Base-by-base conservation (phyloP, 768 basidiomycete genomes). In the Cystobasidium tubakii region DNA sequence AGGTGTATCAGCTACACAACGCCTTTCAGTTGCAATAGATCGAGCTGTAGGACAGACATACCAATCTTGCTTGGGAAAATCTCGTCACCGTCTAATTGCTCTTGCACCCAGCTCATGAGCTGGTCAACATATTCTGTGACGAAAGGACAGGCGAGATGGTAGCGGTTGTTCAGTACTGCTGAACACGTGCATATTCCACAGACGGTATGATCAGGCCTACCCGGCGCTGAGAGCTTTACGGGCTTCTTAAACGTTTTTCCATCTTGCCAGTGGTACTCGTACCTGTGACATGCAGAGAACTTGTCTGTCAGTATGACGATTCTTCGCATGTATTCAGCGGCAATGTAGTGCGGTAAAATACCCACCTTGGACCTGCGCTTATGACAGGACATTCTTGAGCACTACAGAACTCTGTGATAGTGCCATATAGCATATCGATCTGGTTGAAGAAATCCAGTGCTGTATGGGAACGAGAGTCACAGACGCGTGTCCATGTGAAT, bases 381-480 rank as follows among this genome's bases (percentile, higher is more conserved):
- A 95, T 95, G 76, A 94, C 88, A n/a, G 91, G 90, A 80, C 93
- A 79, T 86, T 96, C 92, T 80, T 93, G 87, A 12, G 89, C 86
- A 21, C 91, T 97, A 82, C 96, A 99, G 80, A 98, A 98, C 82
- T 99, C 96, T 1, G 96, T 96, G 27, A 99, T 88, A 12, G 93
- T 96, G 13, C 95, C 96, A 79, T 98, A 99, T n/a, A 99, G 84
- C 96, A 99, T 99, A 81, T 99, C 98, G 76, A 99, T 83, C 80
- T 99, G 96, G 80, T 98, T 99, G 85, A 98, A 99, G 83, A 99
- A 99, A 82, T 99, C 96, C 74, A 98, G 95, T 34, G 92, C 96
- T 99, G 77, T 29, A 43, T 55, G 23, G n/a, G 33, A 33, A 19
- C 39, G 23, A 62, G 10, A 6, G 66, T 36, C 1, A n/a, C n/a